Evolutionary conservation across 192 early-diverging fungal genomes (phyloP).

Genomic region (Coemansia sp.): DNA sequence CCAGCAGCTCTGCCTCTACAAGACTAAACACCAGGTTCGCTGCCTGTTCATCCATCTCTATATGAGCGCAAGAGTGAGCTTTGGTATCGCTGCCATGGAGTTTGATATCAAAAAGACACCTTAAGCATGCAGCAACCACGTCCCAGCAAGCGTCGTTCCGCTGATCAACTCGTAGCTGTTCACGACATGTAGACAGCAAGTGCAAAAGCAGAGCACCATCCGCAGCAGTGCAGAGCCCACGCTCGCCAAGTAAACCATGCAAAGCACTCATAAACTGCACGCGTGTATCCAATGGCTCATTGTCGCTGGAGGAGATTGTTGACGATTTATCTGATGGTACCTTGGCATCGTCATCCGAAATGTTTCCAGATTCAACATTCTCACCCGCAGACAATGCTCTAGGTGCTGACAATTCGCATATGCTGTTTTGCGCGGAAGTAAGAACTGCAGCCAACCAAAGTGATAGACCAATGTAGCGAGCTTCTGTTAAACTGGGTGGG

Average conservation of each 20-base stretch:
- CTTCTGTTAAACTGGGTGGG: slow-evolving; percentile 11
- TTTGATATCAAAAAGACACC: slow-evolving; percentile 46
- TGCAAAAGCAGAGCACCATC: slow-evolving; percentile 35
- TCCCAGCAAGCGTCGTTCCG: slow-evolving; percentile 15
- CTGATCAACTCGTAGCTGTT: neutral
- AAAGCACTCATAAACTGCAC: slow-evolving; percentile 10
- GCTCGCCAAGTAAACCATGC: slow-evolving; percentile 41
- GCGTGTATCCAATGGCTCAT: neutral
- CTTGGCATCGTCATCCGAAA: neutral
- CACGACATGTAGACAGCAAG: slow-evolving; percentile 14
- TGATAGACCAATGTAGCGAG: slow-evolving; percentile 20
- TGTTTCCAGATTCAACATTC: neutral
- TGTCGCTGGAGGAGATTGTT: slow-evolving; percentile 3
- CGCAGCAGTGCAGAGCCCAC: slow-evolving; percentile 39
- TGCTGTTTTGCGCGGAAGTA: neutral
- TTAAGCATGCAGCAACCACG: slow-evolving; percentile 23
- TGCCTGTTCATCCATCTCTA: slow-evolving; percentile 35
- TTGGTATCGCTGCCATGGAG: slow-evolving; percentile 23
- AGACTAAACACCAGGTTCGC: slow-evolving; percentile 34
- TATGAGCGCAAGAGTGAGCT: slow-evolving; percentile 21
- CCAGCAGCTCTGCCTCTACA: slow-evolving; percentile 34
- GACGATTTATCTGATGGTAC: neutral
- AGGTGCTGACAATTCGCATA: neutral
- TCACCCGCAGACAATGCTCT: neutral
- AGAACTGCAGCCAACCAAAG: slow-evolving; percentile 32